Conservation (phyloP, 169 alveolate species). For the Cryptosporidium sp. region DNA sequence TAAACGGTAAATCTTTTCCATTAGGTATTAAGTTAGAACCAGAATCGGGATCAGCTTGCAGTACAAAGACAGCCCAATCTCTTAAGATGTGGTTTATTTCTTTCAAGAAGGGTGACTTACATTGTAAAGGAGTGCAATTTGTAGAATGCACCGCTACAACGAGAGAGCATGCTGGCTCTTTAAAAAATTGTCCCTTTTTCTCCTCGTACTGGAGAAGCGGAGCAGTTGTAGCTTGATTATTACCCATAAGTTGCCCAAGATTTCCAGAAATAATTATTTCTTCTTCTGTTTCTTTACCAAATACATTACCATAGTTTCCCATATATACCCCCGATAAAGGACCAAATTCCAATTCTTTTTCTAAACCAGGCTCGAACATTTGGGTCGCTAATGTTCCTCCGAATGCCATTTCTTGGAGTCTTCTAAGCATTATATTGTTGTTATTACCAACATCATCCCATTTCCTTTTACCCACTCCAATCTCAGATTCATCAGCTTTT, state of each 20-base stretch:
- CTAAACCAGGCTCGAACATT: conserved; percentile 58
- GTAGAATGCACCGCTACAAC: conserved; percentile 57
- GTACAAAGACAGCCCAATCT: conserved; percentile 61
- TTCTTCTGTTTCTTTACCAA: conserved; percentile 57
- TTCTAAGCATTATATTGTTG: conserved; percentile 16
- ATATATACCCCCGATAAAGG: conserved; percentile 29
- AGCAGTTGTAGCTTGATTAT: conserved; percentile 14
- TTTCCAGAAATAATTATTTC: conserved; percentile 40
- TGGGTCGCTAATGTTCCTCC: conserved; percentile 53
- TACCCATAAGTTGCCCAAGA: conserved; percentile 51
- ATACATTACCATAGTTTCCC: conserved; percentile 58
- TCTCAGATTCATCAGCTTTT: not conserved
- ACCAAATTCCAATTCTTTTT: conserved; percentile 49
- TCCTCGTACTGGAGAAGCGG: not conserved
- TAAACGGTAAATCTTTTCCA: conserved; percentile 69
- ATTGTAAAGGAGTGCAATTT: conserved; percentile 61
- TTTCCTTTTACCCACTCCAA: not conserved
- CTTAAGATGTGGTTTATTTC: conserved; percentile 55
- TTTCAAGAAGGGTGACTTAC: conserved; percentile 38
- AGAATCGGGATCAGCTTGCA: conserved; percentile 70
- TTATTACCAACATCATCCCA: not conserved
- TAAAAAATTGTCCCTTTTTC: not conserved
- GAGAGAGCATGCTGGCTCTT: conserved; percentile 63
- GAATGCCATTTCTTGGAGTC: conserved; percentile 17
- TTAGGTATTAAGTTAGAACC: conserved; percentile 74